These are phyloP conservation scores for Saturnispora halmiae DNA, from an alignment of 805 yeast genomes.

Conservation along the genomic window DNA sequence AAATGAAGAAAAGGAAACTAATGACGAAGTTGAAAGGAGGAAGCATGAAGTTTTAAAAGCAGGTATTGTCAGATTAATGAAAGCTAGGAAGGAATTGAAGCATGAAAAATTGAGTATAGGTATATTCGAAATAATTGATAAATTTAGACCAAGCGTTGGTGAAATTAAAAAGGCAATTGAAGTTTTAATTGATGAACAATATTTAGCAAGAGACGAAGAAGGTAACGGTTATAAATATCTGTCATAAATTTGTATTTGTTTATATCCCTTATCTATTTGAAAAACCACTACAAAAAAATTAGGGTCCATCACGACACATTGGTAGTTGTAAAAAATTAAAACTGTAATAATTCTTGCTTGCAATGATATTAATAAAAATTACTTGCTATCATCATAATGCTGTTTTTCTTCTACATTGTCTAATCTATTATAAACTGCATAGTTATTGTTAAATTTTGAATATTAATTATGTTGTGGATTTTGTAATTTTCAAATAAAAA, in stretches of 20 bases:
- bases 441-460: too few species aligned
- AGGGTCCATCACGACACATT: too few species aligned
- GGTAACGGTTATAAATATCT: constrained; percentile 69
- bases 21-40: constrained; percentile 60
- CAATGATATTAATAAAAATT: too few species aligned
- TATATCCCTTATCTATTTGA: neutral
- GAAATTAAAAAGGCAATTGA: constrained; percentile 86
- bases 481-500: too few species aligned
- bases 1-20: constrained; percentile 73
- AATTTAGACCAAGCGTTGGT: constrained; percentile 78
- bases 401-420: too few species aligned
- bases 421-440: too few species aligned
- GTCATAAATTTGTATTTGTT: neutral
- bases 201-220: constrained; percentile 64
- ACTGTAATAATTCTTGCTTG: too few species aligned
- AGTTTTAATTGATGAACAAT: constrained; percentile 75
- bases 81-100: constrained; percentile 71
- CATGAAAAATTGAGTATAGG: constrained; percentile 81
- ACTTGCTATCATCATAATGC: too few species aligned
- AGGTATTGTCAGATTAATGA: constrained; percentile 93
- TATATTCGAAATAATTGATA: constrained; percentile 72
- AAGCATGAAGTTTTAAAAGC: constrained; percentile 67
- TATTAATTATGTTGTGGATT: too few species aligned
- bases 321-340: too few species aligned
- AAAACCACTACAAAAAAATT: neutral